Percentiles rank a stretch among this genome's conserved stretches.
Evolutionary conservation across 1,284 basidiomycete species (phyloP).

Genomic region (Ganoderma lucidum): DNA sequence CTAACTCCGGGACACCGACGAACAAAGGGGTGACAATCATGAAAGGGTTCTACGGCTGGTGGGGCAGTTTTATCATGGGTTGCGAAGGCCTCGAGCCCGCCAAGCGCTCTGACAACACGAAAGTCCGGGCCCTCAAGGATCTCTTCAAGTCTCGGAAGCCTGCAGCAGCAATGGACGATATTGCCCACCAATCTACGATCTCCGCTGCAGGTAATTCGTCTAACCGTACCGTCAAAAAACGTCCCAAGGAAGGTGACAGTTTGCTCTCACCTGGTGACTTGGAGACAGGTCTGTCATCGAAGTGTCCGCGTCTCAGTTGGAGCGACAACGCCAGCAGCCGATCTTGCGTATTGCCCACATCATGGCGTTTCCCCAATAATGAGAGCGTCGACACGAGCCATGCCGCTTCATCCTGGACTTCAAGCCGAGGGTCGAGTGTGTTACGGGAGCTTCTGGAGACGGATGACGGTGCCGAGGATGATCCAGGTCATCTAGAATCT

Average conservation of each 20-base stretch:
- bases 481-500: no score
- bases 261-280: neutral
- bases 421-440: no score
- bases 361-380: no score
- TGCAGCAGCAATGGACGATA: neutral
- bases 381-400: no score
- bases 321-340: no score
- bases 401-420: no score
- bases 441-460: no score
- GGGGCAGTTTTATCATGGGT: neutral
- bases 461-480: no score
- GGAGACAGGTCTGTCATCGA: no score
- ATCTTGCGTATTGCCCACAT: no score
- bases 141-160: neutral
- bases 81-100: neutral
- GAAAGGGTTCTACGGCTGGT: neutral
- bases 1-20: neutral
- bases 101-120: neutral
- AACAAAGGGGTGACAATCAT: neutral
- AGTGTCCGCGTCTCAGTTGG: no score
- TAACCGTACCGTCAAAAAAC: no score
- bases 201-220: slow-evolving; percentile 1
- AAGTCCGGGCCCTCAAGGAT: neutral
- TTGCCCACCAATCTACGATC: neutral
- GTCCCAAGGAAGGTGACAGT: neutral